A percentile compares a stretch with the other conserved stretches of the same genome.
These are phyloP conservation scores for Salvia rosmarinus DNA, from an alignment of 257 asterid genomes.

Conservation along the genomic window DNA sequence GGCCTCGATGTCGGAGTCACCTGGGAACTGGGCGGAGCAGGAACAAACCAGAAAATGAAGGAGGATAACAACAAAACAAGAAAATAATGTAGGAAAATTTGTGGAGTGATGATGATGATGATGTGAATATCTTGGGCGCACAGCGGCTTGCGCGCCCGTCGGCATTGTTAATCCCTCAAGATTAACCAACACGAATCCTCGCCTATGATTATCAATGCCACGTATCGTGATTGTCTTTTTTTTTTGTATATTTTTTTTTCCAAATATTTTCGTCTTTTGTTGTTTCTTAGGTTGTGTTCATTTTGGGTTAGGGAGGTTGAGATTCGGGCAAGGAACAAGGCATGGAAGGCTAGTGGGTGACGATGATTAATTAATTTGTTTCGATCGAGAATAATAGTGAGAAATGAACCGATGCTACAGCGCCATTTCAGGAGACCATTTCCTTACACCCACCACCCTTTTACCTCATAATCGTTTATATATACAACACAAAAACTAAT, in stretches of 20 bases:
- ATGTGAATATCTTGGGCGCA: conserved; percentile 42
- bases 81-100: conserved; percentile 25
- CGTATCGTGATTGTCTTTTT: too few species aligned
- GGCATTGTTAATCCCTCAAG: conserved; percentile 41
- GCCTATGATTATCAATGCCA: neutral
- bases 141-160: conserved; percentile 66
- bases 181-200: neutral
- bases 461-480: too few species aligned
- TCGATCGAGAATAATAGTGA: neutral
- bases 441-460: neutral
- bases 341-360: conserved; percentile 21
- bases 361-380: neutral
- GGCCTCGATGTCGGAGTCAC: conserved; percentile 2
- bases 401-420: conserved; percentile 3
- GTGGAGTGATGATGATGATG: too few species aligned
- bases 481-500: too few species aligned
- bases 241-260: neutral
- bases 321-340: conserved; percentile 25
- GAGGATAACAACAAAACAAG: conserved; percentile 19
- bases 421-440: conserved; percentile 29
- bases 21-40: conserved; percentile 8
- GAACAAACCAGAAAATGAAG: neutral
- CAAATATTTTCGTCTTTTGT: neutral
- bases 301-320: conserved; percentile 31
- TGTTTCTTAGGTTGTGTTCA: conserved; percentile 24